Base-by-base conservation (phyloP, 805 yeast species). In the Yamadazyma sp. region DNA sequence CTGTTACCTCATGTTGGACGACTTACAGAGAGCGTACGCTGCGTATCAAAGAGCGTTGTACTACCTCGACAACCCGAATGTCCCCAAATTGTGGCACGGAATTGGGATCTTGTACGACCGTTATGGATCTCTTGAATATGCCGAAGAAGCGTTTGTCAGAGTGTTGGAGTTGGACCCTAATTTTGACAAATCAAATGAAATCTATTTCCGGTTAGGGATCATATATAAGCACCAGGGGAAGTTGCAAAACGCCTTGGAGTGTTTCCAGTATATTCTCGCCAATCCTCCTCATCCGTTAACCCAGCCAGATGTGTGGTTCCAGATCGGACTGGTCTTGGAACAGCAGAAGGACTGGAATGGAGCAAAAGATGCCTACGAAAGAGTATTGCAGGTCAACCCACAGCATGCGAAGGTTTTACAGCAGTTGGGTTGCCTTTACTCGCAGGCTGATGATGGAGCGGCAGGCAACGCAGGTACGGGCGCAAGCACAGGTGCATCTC, bases 271-370 rank as follows among this genome's bases (percentile, higher is more conserved):
- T 60, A 93, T 93, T 46, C 65, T 93, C 48, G 73, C 81, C 41
- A 84, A 82, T 62, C 98, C 99, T 0, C 99, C 99, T 1, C 83
- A 88, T 37, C 99, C 99, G 1, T 70, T 93, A 47, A 90, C 97
- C 32, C 96, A 88, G 59, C 88, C 95, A 35, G 99, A 93, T 59
- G 95, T 93, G 38, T 93, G 98, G 98, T 93, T 93, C 69, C 99
- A 93, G 65, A 85, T 93, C 46, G 99, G 99, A 27, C 84, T 89
- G 21, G 98, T 93, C 2, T 74, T 93, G 52, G 99, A 93, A 60
- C 95, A 85, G 57, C 91, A 86, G 66, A 81, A 88, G 53, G 96
- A 89, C 55, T 91, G 86, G 76, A 78, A 74, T 45, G 87, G 90
- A 25, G 98, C 99, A 3, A 80, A 82, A 53, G 97, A 90, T 46